phyloP scores from a whole-genome alignment of 768 basidiomycete genomes.

The Antrodiella citrinella region DNA sequence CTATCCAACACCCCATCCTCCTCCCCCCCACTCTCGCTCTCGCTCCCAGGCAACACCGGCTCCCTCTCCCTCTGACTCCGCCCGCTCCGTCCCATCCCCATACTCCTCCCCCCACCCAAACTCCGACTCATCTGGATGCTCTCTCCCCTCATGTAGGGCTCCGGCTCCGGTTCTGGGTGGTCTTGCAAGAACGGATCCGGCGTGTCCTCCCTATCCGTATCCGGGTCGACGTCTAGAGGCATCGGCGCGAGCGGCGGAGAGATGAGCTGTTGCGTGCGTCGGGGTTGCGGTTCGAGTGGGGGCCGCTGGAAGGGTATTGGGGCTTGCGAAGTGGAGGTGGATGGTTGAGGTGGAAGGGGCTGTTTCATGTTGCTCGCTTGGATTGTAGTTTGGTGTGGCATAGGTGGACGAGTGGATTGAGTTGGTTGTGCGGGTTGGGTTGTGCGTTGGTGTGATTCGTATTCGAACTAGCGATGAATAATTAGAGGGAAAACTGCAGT shows the following conservation, averaged over 20 bases:
- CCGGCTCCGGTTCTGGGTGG: conserved; percentile 8
- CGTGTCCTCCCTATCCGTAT: conserved; percentile 17
- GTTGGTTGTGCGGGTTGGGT: conserved; percentile 11
- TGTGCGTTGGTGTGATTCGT: conserved; percentile 23
- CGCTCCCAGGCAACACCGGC: conserved; percentile 1
- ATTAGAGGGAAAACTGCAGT: background rate
- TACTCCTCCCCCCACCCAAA: conserved; percentile 10
- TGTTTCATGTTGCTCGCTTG: conserved; percentile 6
- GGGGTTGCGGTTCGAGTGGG: conserved; percentile 6
- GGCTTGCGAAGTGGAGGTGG: background rate
- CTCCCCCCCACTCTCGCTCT: conserved; percentile 17
- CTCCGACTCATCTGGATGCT: conserved; percentile 10
- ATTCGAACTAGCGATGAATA: conserved; percentile 29
- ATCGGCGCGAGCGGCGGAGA: conserved; percentile 6
- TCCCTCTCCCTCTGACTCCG: background rate
- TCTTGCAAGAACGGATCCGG: conserved; percentile 21
- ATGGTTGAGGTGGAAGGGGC: background rate
- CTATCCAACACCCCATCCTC: conserved; percentile 22
- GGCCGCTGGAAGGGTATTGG: conserved; percentile 5
- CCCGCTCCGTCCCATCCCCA: conserved; percentile 7
- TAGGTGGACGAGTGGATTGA: background rate
- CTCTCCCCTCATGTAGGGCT: conserved; percentile 12
- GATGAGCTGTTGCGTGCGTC: conserved; percentile 10
- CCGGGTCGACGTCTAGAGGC: conserved; percentile 16
- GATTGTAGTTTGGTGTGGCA: conserved; percentile 4